Percentiles rank a stretch among this genome's conserved stretches.
phyloP scores from a whole-genome alignment of 2,329 filamentous ascomycete genomes.

The Teratosphaeria viscida region DNA sequence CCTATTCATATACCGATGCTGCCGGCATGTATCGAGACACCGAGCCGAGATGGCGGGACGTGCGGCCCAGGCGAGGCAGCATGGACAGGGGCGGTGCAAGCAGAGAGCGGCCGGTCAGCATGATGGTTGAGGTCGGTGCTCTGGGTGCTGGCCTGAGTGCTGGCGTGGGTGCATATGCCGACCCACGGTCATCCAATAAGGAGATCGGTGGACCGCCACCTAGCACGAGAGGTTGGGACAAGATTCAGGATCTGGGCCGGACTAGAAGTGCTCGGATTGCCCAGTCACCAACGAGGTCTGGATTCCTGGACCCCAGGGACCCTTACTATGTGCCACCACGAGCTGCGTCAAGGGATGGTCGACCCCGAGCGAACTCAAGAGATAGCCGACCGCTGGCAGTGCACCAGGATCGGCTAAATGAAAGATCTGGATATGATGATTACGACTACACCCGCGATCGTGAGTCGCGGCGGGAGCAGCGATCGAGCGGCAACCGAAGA shows the following conservation, averaged over 20 bases:
- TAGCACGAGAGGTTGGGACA: constrained; percentile 60
- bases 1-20: constrained; percentile 41
- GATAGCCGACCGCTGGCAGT: constrained; percentile 28
- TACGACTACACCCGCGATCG: constrained; percentile 12
- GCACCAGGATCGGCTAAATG: constrained; percentile 39
- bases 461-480: constrained; percentile 21
- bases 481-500: constrained; percentile 27
- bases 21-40: constrained; percentile 42
- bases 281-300: constrained; percentile 17
- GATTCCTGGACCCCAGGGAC: constrained; percentile 22
- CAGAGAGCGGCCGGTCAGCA: constrained; percentile 35
- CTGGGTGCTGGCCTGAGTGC: constrained; percentile 26
- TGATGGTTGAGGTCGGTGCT: not conserved
- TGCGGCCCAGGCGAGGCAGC: constrained; percentile 34
- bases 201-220: constrained; percentile 47
- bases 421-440: constrained; percentile 28
- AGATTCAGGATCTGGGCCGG: constrained; percentile 45
- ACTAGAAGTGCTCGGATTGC: constrained; percentile 34
- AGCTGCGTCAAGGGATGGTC: constrained; percentile 16
- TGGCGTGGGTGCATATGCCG: constrained; percentile 24
- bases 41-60: constrained; percentile 34
- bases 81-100: constrained; percentile 29
- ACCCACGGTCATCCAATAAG: constrained; percentile 24
- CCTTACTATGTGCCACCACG: constrained; percentile 28
- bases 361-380: constrained; percentile 25